Evolutionary conservation across 306 rosid genomes (phyloP).

Genomic region (Dryas alaskensis): DNA sequence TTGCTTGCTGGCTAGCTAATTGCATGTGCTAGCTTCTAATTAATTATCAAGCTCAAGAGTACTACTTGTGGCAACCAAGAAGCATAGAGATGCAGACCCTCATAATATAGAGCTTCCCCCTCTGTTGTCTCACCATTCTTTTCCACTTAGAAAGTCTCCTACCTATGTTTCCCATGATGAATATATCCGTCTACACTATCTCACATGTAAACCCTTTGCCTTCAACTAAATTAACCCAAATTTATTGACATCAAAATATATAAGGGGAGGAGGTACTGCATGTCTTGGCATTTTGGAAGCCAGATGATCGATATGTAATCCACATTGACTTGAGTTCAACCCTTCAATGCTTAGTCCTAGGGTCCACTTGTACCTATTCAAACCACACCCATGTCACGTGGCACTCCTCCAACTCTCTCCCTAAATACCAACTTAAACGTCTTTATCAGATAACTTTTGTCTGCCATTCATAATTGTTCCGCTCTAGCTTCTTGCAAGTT

Average conservation of each 20-base stretch:
- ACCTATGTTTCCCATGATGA: conserved; percentile 33
- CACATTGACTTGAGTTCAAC: conserved; percentile 20
- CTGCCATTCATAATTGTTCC: conserved; percentile 47
- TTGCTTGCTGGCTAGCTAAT: background rate
- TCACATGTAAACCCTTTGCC: background rate
- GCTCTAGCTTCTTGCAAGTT: background rate
- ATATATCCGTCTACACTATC: too few relatives aligned
- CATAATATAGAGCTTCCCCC: conserved; percentile 71
- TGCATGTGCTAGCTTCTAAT: too few relatives aligned
- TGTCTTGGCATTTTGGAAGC: background rate
- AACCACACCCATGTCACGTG: conserved; percentile 39
- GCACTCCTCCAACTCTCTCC: conserved; percentile 13
- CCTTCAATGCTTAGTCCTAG: conserved; percentile 27
- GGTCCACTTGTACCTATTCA: conserved; percentile 44
- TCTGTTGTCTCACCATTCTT: conserved; percentile 70
- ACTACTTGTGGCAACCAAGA: conserved; percentile 63
- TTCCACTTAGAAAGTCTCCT: conserved; percentile 62
- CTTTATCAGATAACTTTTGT: conserved; percentile 45
- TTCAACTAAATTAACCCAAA: background rate
- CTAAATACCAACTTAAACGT: conserved; percentile 32
- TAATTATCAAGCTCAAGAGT: conserved; percentile 23
- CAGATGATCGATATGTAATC: background rate
- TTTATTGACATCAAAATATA: background rate
- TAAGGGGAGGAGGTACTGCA: too few relatives aligned
- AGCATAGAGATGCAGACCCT: conserved; percentile 82